Evolutionary conservation across 225 moss, liverwort and hornwort species (phyloP), one percentile per base, ranked within the genome.

Genomic region (Marchantia paleacea): DNA sequence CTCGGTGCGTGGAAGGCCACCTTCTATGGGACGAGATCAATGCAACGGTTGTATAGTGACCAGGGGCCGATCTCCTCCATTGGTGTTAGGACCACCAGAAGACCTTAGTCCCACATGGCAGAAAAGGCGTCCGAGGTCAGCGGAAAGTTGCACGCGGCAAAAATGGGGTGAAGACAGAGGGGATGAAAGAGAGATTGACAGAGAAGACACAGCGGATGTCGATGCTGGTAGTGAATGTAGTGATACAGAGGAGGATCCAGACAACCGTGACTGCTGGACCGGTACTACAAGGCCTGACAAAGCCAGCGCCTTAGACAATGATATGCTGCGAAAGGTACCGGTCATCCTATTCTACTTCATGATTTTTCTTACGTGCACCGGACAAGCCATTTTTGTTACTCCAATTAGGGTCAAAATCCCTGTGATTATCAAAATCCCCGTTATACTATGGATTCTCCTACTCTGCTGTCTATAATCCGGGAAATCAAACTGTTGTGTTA

Each of bases 111-210:
- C 85, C 55, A 60, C 87, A 39, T 89, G 90, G 82, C 89, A 90
- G 58, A 89, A 87, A 82, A 81, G 93, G 85, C 86, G 90, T 76
- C 91, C 91, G 51, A 83, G 88, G 51, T 94, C 94, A 31, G 88
- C 84, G 66, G 92, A 92, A 75, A 87, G 90, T 85, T 85, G 87
- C 39, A 62, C 75, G 69, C 90, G 87, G 58, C 88, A 92, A 78
- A 82, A 82, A 12, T 88, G 87, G 87, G 80, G 85, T 64, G 55
- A 73, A 29, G 77, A 75, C 51, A 78, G 81, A 66, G 80, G 75
- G 30, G 75, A 79, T 55, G 69, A 80, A 31, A 65, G 72, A 75
- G 74, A 82, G 75, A 84, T 52, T 72, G 74, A 74, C 74, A 55
- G 74, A 60, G 77, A 77, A 20, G 90, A 88, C 54, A 88, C 89